These are phyloP conservation scores for Plasmodium blacklocki DNA, from an alignment of 169 alveolate species.

Conservation along the genomic window DNA sequence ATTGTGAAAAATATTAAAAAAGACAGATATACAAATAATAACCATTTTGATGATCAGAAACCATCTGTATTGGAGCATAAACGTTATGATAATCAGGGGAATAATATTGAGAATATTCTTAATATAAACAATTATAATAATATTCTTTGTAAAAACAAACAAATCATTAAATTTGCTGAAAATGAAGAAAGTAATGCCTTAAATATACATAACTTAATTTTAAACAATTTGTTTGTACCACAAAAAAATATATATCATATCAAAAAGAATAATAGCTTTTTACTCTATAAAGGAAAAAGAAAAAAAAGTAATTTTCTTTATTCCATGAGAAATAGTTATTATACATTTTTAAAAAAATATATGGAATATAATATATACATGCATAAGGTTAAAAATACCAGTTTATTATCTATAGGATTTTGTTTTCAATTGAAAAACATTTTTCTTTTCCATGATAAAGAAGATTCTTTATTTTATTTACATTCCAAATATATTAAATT, in stretches of 20 bases:
- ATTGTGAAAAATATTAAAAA: not conserved
- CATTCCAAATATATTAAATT: constrained; percentile 5
- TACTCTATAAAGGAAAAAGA: not conserved
- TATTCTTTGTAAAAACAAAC: constrained; percentile 22
- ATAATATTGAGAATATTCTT: not conserved
- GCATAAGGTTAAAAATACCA: constrained; percentile 17
- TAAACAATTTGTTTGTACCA: constrained; percentile 50
- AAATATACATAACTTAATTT: constrained; percentile 56
- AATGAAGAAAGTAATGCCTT: constrained; percentile 27
- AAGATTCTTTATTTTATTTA: constrained; percentile 34
- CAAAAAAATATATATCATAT: constrained; percentile 69
- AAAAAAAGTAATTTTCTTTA: constrained; percentile 38
- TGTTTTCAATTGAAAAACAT: constrained; percentile 28
- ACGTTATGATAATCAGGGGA: not conserved
- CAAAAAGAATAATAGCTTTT: constrained; percentile 43
- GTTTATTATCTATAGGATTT: constrained; percentile 50
- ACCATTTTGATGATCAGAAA: not conserved
- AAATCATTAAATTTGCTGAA: constrained; percentile 13
- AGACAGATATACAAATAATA: constrained; percentile 5
- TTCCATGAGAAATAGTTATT: constrained; percentile 51
- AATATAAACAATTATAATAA: not conserved
- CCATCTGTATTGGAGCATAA: not conserved
- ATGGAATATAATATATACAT: constrained; percentile 36
- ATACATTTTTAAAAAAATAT: constrained; percentile 49
- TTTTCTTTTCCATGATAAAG: constrained; percentile 41